These are phyloP conservation scores for Aspergillus heteromorphus DNA, from an alignment of 495 filamentous ascomycete species.

Conservation along the genomic window DNA sequence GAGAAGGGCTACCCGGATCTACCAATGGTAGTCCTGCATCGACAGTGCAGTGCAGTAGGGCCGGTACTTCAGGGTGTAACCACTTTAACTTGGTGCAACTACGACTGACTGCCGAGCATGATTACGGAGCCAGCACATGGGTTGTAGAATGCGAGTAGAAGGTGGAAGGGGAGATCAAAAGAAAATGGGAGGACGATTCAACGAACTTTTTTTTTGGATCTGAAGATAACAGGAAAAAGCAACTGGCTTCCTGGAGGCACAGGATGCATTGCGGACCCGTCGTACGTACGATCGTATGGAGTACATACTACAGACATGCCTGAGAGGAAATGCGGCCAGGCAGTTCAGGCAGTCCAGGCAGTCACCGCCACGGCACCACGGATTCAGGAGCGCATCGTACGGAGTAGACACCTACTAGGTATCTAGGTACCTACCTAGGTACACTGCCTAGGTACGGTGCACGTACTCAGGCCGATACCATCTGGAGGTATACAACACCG, in stretches of 20 bases:
- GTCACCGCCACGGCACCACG: constrained; percentile 6
- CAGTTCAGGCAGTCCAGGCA: no score
- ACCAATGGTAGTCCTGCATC: neutral
- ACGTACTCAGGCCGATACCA: no score
- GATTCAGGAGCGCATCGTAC: neutral
- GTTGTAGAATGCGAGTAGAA: neutral
- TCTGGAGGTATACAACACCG: no score
- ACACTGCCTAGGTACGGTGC: no score
- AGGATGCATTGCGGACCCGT: constrained; percentile 3
- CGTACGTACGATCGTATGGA: neutral
- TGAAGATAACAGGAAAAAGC: constrained; percentile 11
- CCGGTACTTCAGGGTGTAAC: neutral
- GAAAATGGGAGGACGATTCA: neutral
- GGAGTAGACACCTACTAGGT: neutral
- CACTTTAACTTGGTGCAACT: no score
- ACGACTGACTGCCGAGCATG: neutral
- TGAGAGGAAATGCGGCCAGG: neutral
- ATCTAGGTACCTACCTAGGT: neutral
- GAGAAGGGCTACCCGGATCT: neutral
- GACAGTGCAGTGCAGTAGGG: neutral
- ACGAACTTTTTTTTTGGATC: neutral
- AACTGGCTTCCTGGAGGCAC: constrained; percentile 1
- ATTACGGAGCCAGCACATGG: neutral
- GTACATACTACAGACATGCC: neutral
- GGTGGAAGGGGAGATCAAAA: no score